Percentiles rank a stretch among this genome's conserved stretches.
Evolutionary conservation across 352 stramenopile species (phyloP).

Genomic region (Globisporangium megalacanthum): DNA sequence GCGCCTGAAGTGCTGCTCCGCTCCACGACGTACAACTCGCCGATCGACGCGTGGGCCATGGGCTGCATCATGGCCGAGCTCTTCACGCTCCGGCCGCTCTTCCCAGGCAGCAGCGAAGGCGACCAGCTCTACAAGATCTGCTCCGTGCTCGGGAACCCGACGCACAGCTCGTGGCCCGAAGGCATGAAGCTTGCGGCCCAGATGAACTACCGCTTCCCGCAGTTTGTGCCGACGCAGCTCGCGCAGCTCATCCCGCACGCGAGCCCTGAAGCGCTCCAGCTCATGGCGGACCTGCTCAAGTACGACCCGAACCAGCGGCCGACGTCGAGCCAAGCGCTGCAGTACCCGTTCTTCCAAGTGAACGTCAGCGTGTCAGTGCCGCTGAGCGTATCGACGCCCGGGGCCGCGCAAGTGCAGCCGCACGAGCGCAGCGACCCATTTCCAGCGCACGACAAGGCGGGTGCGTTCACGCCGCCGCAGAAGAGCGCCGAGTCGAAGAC

Average conservation of each 20-base stretch:
- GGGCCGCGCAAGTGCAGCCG: slow-evolving; percentile 27
- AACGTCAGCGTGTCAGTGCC: slow-evolving; percentile 71
- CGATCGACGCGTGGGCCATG: slow-evolving; percentile 97
- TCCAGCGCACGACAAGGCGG: slow-evolving; percentile 24
- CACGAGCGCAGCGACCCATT: slow-evolving; percentile 36
- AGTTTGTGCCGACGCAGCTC: slow-evolving; percentile 90
- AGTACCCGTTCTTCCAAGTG: slow-evolving; percentile 94
- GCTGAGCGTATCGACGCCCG: slow-evolving; percentile 64
- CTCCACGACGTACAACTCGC: slow-evolving; percentile 94
- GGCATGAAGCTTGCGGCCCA: slow-evolving; percentile 93
- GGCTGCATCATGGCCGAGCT: slow-evolving; percentile 99
- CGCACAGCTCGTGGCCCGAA: slow-evolving; percentile 89
- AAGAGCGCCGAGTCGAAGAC: slow-evolving; percentile 33
- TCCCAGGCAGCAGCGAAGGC: slow-evolving; percentile 95
- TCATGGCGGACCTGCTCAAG: slow-evolving; percentile 92
- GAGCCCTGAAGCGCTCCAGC: slow-evolving; percentile 83
- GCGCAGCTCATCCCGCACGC: slow-evolving; percentile 89
- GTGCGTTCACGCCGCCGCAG: slow-evolving; percentile 55
- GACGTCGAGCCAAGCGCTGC: slow-evolving; percentile 90
- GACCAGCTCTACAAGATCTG: slow-evolving; percentile 98
- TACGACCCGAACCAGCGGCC: slow-evolving; percentile 92
- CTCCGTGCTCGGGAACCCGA: slow-evolving; percentile 92
- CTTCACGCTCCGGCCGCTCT: slow-evolving; percentile 95
- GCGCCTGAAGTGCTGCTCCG: slow-evolving; percentile 96
- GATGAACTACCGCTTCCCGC: slow-evolving; percentile 95